Base-by-base conservation (phyloP, 2,329 filamentous ascomycete species). In the Davidsoniella neocaledoniae region DNA sequence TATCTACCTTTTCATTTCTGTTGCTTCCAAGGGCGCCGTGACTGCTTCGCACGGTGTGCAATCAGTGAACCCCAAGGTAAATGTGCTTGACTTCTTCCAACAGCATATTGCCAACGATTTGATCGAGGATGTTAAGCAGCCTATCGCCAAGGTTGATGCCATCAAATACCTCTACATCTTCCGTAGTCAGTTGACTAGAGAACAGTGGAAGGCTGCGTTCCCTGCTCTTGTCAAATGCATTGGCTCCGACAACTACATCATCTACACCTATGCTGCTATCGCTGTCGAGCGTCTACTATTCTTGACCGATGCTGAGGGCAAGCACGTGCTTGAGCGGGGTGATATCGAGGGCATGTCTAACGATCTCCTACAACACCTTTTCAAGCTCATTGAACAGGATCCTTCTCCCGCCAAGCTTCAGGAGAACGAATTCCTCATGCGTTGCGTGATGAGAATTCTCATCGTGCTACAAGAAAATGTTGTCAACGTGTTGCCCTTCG, bases 101-200 rank as follows among this genome's bases (percentile, higher is more conserved):
- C 84, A 83, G 55, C 77, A 96, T 62, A 83, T 98, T 58, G 90
- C 90, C 9, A 74, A 79, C n/a, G 91, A 98, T 63, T 71, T 98
- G 39, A 71, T 94, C 54, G 72, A 75, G n/a, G 71, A 77, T 33
- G 70, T 74, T 26, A 76, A 83, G 1, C 77, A 94, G 58, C 83
- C 87, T 7, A 88, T 98, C 53, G 73, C 94, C 57, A 94, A 94
- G 68, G 90, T 98, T 14, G 91, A 96, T 63, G 90, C 90, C 16
- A 94, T 98, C 72, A 98, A 96, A 64, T 98, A 88, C 62, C 75
- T 98, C 38, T 94, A 98, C 70, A 86, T 83, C 42, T 98, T 98
- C 77, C 83, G 91, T 59, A 94, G 87, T 62, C 87, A 95, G 61
- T 74, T 98, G 54, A 90, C 86, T 16, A 86, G 86, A 62, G 81